These are phyloP conservation scores for Xerocomus minutiporus DNA, from an alignment of 1,284 basidiomycete genomes.

Conservation along the genomic window DNA sequence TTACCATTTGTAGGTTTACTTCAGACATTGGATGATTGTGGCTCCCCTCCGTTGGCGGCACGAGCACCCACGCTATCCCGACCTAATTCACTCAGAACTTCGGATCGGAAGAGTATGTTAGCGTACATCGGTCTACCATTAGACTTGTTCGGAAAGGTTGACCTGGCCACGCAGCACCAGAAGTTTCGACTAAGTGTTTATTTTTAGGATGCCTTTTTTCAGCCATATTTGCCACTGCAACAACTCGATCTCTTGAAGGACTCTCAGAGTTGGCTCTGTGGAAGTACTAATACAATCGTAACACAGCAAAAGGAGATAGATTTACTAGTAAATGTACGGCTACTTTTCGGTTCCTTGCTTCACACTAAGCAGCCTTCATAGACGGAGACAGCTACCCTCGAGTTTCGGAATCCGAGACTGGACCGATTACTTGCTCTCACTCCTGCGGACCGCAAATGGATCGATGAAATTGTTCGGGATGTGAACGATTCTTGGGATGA, in stretches of 20 bases:
- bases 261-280: constrained; percentile 81
- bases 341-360: background rate
- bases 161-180: background rate
- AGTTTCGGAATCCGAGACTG: constrained; percentile 78
- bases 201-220: constrained; percentile 87
- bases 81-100: constrained; percentile 81
- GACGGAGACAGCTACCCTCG: constrained; percentile 81
- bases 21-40: constrained; percentile 86
- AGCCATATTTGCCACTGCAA: constrained; percentile 95
- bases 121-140: constrained; percentile 89
- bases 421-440: constrained; percentile 81
- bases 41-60: constrained; percentile 80
- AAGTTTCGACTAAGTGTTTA: constrained; percentile 1
- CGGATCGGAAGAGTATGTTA: constrained; percentile 88
- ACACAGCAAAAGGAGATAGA: constrained; percentile 93
- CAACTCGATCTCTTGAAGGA: constrained; percentile 87
- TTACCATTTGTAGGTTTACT: constrained; percentile 56
- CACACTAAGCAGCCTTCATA: constrained; percentile 30
- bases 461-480: constrained; percentile 73
- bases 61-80: constrained; percentile 63
- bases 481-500: constrained; percentile 80
- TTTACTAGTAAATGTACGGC: constrained; percentile 79
- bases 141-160: constrained; percentile 78
- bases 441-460: constrained; percentile 95
- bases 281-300: constrained; percentile 95